Base-by-base conservation (phyloP, 176 grass and related monocot species). In the Triticum timopheevii region DNA sequence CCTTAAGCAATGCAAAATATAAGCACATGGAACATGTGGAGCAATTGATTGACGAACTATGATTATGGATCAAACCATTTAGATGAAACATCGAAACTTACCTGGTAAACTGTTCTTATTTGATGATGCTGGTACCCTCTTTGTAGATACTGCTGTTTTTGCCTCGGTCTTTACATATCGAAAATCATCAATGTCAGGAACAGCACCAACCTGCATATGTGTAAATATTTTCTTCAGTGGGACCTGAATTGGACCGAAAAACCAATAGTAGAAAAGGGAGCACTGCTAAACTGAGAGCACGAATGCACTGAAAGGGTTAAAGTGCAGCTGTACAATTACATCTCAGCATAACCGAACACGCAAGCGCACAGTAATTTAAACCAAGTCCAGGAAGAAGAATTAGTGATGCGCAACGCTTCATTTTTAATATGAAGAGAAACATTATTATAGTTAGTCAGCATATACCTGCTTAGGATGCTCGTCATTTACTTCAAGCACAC, bases 171-270 rank as follows among this genome's bases (percentile, higher is more conserved):
- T 98, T 8, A 80, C 67, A 62, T 98, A 95, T 76, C 81, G 86
- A 86, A 98, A 98, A 72, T 98, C 96, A 80, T 98, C 90, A 56
- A 98, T 98, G 82, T 95, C 93, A 87, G 92, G 90, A 54, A 91
- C 86, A 34, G 49, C 23, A 80, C 24, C 65, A 90, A 84, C 61
- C 96, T 95, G 92, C 35, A 87, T 81, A 64, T 42, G 12, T 19
- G 50, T 59, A 84, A 64, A 65, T 24, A 58, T 16, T 65, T 62
- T 72, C 0, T 67, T 79, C 0, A 75, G 56, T 12, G 35, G 5
- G 12, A n/a, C 65, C n/a, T 65, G 30, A 78, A 61, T 20, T 22
- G 17, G 63, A 62, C 38, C 22, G 38, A 81, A 81, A 35, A 81
- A 35, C 15, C 7, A 71, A 65, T 16, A 66, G n/a, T 20, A 22